Base-by-base conservation (phyloP, 2,329 filamentous ascomycete species). In the Neurospora sp. region DNA sequence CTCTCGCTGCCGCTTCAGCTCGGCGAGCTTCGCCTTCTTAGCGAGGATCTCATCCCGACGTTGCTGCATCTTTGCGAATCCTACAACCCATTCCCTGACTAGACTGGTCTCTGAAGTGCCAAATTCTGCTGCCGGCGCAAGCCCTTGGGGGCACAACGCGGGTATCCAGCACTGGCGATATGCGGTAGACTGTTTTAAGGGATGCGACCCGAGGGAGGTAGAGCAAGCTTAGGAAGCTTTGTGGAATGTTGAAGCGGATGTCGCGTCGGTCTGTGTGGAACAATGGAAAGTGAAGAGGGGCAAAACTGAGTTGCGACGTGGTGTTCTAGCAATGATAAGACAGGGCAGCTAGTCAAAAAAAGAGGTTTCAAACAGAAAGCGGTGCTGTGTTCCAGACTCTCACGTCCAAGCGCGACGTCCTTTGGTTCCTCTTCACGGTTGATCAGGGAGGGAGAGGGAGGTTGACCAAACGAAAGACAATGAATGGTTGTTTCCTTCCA, bases 21-120 rank as follows among this genome's bases (percentile, higher is more conserved):
- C 96, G 67, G 92, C 94, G 77, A 99, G 92, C 85, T 96, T 97
- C 73, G 94, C 95, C 85, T 92, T 95, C 84, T 99, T 99, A 75
- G 93, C 94, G 76, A 96, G 85, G 75, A 99, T 97, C 84, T 99
- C 96, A 84, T 97, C 93, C 84, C 93, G 91, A 77, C 94, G 91
- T 85, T 94, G 90, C 82, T 91, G 88, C 85, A 91, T 90, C 74
- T 77, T 82, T 80, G 72, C 77, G 73, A 77, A 75, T 79, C 76
- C 76, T 4, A 33, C 52, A 33, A 62, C 23, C 12, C 52, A 62
- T 17, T 62, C 52, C 52, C 52, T 36, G 52, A 36, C 78, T 76
- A 80, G 77, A 80, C 83, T 82, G 85, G 86, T 87, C 70, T 79
- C 83, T 81, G 68, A 73, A 66, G 19, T 43, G 41, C 38, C 46